A percentile compares a stretch with the other conserved stretches of the same genome.
phyloP scores from a whole-genome alignment of 1,139 yeast genomes.

The Pneumocystis jirovecii region DNA sequence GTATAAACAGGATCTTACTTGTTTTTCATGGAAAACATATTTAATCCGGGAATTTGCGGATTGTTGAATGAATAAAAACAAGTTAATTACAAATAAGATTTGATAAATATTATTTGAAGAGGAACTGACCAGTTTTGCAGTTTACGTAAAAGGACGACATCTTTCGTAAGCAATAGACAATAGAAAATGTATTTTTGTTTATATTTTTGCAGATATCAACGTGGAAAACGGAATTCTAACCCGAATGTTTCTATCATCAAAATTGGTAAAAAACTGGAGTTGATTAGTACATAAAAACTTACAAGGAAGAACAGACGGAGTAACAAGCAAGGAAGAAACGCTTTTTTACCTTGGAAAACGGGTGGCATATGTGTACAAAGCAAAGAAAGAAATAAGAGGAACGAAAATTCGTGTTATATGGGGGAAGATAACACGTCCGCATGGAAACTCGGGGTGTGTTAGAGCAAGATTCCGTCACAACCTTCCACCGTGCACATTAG shows the following conservation, averaged over 20 bases:
- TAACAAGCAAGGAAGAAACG: slow-evolving; percentile 78
- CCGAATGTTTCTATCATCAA: neutral
- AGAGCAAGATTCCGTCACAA: slow-evolving; percentile 98
- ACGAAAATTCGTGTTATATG: slow-evolving; percentile 98
- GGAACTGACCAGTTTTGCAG: neutral
- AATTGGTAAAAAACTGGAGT: neutral
- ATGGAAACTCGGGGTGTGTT: slow-evolving; percentile 96
- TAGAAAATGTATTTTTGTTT: too few relatives aligned
- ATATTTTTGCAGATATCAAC: neutral
- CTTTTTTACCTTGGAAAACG: slow-evolving; percentile 99
- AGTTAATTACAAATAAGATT: neutral
- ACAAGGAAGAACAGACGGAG: slow-evolving; percentile 42
- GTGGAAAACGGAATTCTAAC: neutral
- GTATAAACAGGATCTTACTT: neutral
- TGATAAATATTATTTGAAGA: neutral
- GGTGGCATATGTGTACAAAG: slow-evolving; percentile 98
- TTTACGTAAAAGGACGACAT: neutral
- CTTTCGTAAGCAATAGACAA: neutral
- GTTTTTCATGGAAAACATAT: neutral
- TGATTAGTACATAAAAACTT: neutral
- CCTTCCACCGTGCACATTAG: slow-evolving; percentile 98
- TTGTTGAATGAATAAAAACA: too few relatives aligned
- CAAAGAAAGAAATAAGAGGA: slow-evolving; percentile 94
- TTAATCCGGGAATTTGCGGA: neutral
- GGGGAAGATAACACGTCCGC: slow-evolving; percentile 95